Evolutionary conservation across 768 basidiomycete genomes (phyloP).

Genomic region (Hygrocybe punicea): DNA sequence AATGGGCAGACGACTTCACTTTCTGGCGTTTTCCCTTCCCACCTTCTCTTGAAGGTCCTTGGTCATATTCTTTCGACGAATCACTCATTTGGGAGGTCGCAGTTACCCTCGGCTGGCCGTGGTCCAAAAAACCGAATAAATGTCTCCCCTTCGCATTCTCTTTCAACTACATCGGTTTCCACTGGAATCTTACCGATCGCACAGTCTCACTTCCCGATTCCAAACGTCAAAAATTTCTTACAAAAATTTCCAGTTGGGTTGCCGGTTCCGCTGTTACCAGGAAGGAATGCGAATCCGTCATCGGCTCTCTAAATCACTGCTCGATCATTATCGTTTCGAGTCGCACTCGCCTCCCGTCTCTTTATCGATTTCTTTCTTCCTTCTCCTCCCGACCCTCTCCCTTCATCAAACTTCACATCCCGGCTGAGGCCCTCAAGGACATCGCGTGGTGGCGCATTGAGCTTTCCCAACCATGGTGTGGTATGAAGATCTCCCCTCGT

Average conservation of each 20-base stretch:
- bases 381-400: neutral
- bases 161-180: conserved; percentile 28
- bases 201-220: conserved; percentile 19
- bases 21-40: neutral
- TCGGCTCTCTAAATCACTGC: conserved; percentile 32
- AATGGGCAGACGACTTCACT: conserved; percentile 23
- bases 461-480: neutral
- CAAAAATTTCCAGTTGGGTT: neutral
- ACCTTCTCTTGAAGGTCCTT: neutral
- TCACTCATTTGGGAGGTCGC: neutral
- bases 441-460: conserved; percentile 30
- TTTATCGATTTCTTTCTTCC: conserved; percentile 23
- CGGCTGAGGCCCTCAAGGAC: conserved; percentile 18
- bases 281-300: conserved; percentile 15
- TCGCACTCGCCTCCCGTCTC: conserved; percentile 18
- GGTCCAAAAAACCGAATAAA: conserved; percentile 10
- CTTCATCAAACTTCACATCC: conserved; percentile 12
- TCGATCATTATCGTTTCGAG: conserved; percentile 21
- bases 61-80: conserved; percentile 1
- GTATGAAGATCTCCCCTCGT: conserved; percentile 1
- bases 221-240: neutral
- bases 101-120: conserved; percentile 1
- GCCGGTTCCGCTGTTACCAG: neutral
- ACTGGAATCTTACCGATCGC: conserved; percentile 27
- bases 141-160: conserved; percentile 15